Evolutionary conservation across 169 alveolate species (phyloP).

Genomic region (Babesia gibsoni): DNA sequence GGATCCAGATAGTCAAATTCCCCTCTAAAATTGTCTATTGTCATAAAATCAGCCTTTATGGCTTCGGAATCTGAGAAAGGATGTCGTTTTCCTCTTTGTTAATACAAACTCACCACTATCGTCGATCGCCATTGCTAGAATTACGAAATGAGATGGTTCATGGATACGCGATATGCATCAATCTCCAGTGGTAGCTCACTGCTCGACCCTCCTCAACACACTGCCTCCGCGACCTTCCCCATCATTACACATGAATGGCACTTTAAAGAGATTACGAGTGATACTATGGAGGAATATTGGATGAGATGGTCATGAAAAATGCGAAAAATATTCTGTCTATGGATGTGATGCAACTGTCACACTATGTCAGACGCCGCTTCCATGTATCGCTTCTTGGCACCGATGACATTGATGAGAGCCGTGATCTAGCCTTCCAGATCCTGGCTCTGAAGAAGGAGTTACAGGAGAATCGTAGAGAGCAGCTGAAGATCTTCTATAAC

Average conservation of each 20-base stretch:
- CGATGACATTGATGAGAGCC: constrained; percentile 24
- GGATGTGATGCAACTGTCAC: constrained; percentile 40
- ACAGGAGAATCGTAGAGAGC: constrained; percentile 5
- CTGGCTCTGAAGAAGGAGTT: constrained; percentile 17
- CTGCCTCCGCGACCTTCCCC: neutral
- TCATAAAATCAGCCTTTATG: constrained; percentile 28
- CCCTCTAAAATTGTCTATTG: constrained; percentile 38
- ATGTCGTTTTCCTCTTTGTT: neutral
- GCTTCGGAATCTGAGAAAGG: constrained; percentile 11
- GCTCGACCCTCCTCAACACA: neutral
- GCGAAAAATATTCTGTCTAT: constrained; percentile 25
- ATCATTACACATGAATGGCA: too few species aligned
- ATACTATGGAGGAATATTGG: too few species aligned
- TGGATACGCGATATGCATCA: too few species aligned
- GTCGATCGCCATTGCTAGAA: neutral
- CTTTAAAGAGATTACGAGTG: too few species aligned
- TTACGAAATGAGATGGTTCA: too few species aligned
- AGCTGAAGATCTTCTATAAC: constrained; percentile 31
- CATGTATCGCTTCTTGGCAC: constrained; percentile 4
- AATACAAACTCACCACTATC: neutral
- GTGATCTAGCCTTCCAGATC: constrained; percentile 44
- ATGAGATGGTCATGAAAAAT: constrained; percentile 12
- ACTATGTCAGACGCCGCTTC: constrained; percentile 21
- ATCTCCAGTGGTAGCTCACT: too few species aligned
- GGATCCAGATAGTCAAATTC: constrained; percentile 32